phyloP scores from a whole-genome alignment of 495 filamentous ascomycete species.

The Aspergillus bertholletiae region DNA sequence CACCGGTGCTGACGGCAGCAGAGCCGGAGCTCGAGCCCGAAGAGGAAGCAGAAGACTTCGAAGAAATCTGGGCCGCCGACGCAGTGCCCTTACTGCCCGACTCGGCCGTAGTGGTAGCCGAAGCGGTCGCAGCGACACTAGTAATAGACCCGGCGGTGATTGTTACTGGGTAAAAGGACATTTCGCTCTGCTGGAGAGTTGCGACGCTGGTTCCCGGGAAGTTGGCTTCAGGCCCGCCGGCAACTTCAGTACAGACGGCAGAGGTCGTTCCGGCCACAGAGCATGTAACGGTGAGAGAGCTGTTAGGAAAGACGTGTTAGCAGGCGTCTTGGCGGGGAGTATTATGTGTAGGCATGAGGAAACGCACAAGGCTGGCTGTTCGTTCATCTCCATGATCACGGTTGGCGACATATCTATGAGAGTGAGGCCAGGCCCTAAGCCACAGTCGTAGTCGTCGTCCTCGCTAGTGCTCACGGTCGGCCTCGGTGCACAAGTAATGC shows the following conservation, averaged over 20 bases:
- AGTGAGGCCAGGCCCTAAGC: conserved; percentile 27
- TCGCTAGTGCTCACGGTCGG: not conserved
- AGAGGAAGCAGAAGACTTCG: not conserved
- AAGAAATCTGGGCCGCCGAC: not conserved
- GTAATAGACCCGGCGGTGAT: conserved; percentile 28
- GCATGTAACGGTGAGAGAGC: conserved; percentile 28
- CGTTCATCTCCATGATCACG: conserved; percentile 18
- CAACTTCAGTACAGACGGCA: conserved; percentile 32
- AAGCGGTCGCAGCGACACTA: conserved; percentile 4
- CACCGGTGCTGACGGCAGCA: conserved; percentile 13
- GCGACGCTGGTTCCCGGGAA: conserved; percentile 18
- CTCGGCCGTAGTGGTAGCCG: conserved; percentile 1
- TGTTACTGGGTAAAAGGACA: conserved; percentile 27
- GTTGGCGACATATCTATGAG: conserved; percentile 24
- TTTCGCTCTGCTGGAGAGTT: conserved; percentile 14
- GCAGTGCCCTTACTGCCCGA: not conserved
- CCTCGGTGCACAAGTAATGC: conserved; percentile 35
- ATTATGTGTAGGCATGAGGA: not conserved
- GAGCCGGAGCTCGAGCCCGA: not conserved
- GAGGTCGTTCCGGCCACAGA: conserved; percentile 30
- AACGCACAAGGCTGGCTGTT: conserved; percentile 12
- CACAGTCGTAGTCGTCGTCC: conserved; percentile 23
- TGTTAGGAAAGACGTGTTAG: conserved; percentile 3
- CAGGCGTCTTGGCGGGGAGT: not conserved
- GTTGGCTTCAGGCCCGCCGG: conserved; percentile 24